Conservation (phyloP, 2,329 filamentous ascomycete species). For the Grosmannia serpens region DNA sequence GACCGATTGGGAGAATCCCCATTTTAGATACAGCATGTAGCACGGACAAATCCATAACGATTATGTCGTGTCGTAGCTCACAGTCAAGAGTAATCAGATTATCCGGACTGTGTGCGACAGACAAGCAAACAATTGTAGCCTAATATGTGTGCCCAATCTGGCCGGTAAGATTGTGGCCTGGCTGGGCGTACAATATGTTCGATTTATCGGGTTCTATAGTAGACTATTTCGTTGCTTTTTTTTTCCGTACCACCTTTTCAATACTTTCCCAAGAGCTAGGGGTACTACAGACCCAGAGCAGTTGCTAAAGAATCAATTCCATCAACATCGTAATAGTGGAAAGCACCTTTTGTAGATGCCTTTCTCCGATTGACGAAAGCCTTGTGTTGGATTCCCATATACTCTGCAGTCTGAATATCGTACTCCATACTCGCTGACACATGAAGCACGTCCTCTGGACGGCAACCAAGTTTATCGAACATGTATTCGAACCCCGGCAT, state of each 20-base stretch:
- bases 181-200: no score
- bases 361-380: not conserved
- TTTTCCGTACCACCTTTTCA: no score
- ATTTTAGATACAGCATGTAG: conserved; percentile 26
- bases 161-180: no score
- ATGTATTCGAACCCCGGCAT: conserved; percentile 1
- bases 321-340: not conserved
- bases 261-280: no score
- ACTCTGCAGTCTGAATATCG: not conserved
- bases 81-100: no score
- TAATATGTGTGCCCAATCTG: no score
- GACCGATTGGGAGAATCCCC: conserved; percentile 43
- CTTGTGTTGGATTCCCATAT: conserved; percentile 1
- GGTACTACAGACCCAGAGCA: not conserved
- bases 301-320: not conserved
- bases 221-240: no score
- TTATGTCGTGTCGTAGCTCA: no score
- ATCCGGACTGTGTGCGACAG: no score
- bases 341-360: not conserved
- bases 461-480: not conserved
- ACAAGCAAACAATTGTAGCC: no score
- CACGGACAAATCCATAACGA: not conserved
- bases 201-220: no score
- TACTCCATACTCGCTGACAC: conserved; percentile 1
- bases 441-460: not conserved